A percentile compares a stretch with the other conserved stretches of the same genome.
Conservation (phyloP, 129 eudicot species). For the Smallanthus sonchifolius region DNA sequence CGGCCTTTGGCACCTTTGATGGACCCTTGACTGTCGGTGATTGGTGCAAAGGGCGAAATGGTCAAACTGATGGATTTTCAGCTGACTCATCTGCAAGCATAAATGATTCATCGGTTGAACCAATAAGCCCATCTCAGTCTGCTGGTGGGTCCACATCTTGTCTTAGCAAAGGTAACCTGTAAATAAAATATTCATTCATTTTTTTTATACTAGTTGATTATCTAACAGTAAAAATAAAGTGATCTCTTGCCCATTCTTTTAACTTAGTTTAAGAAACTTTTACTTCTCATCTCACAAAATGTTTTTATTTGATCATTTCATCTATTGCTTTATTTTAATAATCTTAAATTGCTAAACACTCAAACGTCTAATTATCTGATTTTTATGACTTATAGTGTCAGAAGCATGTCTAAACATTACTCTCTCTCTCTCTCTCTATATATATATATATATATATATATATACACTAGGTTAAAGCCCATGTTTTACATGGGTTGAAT, state of each 20-base stretch:
- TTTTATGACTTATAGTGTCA: neutral
- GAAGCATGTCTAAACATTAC: neutral
- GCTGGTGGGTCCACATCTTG: slow-evolving; percentile 58
- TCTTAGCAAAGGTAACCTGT: slow-evolving; percentile 52
- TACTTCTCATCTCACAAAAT: neutral
- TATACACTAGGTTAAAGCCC: too few relatives aligned
- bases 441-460: too few relatives aligned
- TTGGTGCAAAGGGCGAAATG: slow-evolving; percentile 93
- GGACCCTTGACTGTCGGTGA: slow-evolving; percentile 88
- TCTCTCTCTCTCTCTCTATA: neutral
- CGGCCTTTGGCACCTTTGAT: slow-evolving; percentile 88
- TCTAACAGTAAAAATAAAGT: neutral
- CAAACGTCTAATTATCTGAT: neutral
- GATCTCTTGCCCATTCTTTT: neutral
- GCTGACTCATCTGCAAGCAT: slow-evolving; percentile 76
- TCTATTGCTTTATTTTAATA: neutral
- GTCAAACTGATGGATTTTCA: slow-evolving; percentile 73
- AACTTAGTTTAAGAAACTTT: neutral
- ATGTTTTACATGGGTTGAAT: too few relatives aligned
- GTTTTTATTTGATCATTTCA: neutral
- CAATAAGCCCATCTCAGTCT: slow-evolving; percentile 75
- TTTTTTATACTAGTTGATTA: neutral
- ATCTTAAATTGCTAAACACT: neutral
- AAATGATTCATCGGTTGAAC: slow-evolving; percentile 81
- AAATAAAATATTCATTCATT: neutral